phyloP scores from a whole-genome alignment of 305 asterid genomes.

The Solanum hybrid region DNA sequence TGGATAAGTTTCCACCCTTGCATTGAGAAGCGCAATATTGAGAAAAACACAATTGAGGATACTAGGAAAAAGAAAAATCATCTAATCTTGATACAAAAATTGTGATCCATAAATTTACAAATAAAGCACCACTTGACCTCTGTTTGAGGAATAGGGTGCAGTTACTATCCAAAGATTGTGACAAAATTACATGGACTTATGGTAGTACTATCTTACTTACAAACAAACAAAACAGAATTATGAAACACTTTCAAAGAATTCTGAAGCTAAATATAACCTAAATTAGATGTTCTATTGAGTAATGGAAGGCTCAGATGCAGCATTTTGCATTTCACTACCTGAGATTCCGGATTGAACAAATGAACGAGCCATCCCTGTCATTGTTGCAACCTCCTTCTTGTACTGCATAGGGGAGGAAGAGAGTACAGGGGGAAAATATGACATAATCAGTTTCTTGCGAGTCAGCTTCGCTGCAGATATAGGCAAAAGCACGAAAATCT shows the following conservation, averaged over 20 bases:
- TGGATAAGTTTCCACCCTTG: neutral
- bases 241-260: neutral
- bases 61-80: neutral
- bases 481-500: neutral
- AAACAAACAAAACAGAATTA: neutral
- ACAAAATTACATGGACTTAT: neutral
- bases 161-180: neutral
- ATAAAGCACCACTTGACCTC: neutral
- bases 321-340: neutral
- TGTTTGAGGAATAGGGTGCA: constrained; percentile 1
- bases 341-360: constrained; percentile 24
- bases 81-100: neutral
- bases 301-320: neutral
- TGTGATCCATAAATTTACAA: neutral
- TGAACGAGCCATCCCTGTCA: constrained; percentile 61
- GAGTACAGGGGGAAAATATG: neutral
- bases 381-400: constrained; percentile 67
- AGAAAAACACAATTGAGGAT: neutral
- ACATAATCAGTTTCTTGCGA: neutral
- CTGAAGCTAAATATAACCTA: neutral
- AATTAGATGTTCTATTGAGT: neutral
- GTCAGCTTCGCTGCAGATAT: neutral
- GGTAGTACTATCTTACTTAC: neutral
- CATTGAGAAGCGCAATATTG: neutral
- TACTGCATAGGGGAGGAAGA: constrained; percentile 40